phyloP scores from a whole-genome alignment of 2,329 filamentous ascomycete species.

The Penicillium olsonii region DNA sequence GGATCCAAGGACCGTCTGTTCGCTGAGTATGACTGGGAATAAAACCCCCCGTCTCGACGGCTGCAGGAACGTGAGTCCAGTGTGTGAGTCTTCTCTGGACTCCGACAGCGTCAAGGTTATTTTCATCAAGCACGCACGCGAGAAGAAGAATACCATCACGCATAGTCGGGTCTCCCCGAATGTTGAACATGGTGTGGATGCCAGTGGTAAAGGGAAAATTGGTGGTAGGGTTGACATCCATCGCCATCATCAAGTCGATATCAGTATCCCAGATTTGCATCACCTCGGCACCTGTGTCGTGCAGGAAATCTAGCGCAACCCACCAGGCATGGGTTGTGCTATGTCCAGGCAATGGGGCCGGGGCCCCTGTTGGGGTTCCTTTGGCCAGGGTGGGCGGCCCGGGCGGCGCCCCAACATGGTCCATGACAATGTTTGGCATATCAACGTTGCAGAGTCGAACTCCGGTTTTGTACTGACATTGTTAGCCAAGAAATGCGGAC shows the following conservation, averaged over 20 bases:
- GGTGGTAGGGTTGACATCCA: too few relatives aligned
- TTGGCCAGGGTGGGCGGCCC: too few relatives aligned
- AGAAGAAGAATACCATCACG: neutral
- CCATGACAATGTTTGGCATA: too few relatives aligned
- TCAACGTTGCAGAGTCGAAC: too few relatives aligned
- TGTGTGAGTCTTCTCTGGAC: too few relatives aligned
- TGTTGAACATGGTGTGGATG: neutral
- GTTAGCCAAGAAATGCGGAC: too few relatives aligned
- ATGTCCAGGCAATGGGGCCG: too few relatives aligned
- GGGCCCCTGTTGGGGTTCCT: too few relatives aligned
- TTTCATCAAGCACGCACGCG: too few relatives aligned
- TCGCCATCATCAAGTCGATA: neutral
- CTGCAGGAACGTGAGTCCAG: neutral
- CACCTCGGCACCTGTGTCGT: neutral
- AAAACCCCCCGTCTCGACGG: neutral
- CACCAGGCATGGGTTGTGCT: neutral
- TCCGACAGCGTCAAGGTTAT: too few relatives aligned
- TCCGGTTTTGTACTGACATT: too few relatives aligned
- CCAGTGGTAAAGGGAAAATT: neutral
- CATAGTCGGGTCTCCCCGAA: neutral
- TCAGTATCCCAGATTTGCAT: neutral
- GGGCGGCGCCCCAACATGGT: too few relatives aligned
- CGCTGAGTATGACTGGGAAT: neutral
- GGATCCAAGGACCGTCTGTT: neutral
- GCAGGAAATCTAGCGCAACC: neutral